Evolutionary conservation across 2,329 filamentous ascomycete species (phyloP).

Genomic region (Stachybotrys chartarum): DNA sequence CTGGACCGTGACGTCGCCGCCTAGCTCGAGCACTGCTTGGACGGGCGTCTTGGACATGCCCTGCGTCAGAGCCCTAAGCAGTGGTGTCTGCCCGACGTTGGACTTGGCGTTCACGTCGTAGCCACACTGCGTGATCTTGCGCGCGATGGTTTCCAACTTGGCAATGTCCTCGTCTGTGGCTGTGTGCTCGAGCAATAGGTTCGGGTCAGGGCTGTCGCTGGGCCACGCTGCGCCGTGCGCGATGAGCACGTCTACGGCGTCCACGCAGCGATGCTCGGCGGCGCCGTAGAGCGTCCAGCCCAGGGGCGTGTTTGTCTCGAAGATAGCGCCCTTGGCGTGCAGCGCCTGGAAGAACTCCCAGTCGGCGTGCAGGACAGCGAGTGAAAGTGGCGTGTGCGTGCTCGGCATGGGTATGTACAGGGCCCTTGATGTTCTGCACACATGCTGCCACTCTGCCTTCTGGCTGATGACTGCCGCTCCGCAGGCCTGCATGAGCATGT

Average conservation of each 20-base stretch:
- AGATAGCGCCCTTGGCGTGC: neutral
- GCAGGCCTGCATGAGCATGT: too few species aligned
- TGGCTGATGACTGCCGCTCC: too few species aligned
- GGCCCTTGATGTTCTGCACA: too few species aligned
- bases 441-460: too few species aligned
- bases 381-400: neutral
- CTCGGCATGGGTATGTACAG: neutral
- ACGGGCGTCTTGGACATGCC: neutral
- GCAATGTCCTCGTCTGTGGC: neutral
- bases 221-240: neutral
- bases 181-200: neutral
- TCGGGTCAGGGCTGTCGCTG: neutral
- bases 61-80: neutral
- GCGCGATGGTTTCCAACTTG: neutral
- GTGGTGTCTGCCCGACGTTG: neutral
- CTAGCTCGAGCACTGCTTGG: neutral
- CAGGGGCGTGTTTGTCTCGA: neutral
- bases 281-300: neutral
- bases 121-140: neutral
- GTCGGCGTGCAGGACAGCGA: neutral
- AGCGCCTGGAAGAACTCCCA: neutral
- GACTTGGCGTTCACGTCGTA: neutral
- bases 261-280: too few species aligned
- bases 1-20: neutral
- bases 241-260: neutral